Percentiles rank a stretch among this genome's conserved stretches.
Evolutionary conservation across 2,329 filamentous ascomycete species (phyloP).

Genomic region (Fusarium xylarioides): DNA sequence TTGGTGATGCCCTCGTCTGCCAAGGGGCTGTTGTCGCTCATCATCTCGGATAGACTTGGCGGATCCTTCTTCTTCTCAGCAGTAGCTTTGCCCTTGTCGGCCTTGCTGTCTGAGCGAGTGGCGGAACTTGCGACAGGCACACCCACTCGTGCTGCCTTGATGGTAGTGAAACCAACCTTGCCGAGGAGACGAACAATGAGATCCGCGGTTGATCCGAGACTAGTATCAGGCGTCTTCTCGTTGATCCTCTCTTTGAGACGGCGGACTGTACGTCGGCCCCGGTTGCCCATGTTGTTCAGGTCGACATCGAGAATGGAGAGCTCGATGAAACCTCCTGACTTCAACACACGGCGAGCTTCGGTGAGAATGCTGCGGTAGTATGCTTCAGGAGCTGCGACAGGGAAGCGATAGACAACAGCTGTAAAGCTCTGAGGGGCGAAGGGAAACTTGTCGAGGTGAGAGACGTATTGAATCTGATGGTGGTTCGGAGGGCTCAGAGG

Average conservation of each 20-base stretch:
- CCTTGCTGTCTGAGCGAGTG: constrained; percentile 41
- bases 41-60: constrained; percentile 73
- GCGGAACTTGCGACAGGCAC: constrained; percentile 73
- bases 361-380: constrained; percentile 76
- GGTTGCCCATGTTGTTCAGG: constrained; percentile 82
- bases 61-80: constrained; percentile 52
- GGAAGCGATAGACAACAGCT: constrained; percentile 80
- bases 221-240: constrained; percentile 65
- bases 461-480: constrained; percentile 75
- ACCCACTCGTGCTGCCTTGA: constrained; percentile 81
- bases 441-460: constrained; percentile 72
- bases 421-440: constrained; percentile 81
- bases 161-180: constrained; percentile 72
- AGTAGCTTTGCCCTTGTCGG: constrained; percentile 21
- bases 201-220: constrained; percentile 68
- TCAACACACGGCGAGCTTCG: constrained; percentile 80
- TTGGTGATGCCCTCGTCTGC: constrained; percentile 89
- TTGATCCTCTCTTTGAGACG: constrained; percentile 77
- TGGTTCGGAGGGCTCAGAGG: constrained; percentile 73
- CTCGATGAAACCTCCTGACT: constrained; percentile 82
- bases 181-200: constrained; percentile 73
- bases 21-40: constrained; percentile 72
- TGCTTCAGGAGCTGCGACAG: constrained; percentile 71
- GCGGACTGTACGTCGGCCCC: constrained; percentile 73
- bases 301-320: constrained; percentile 81